These are phyloP conservation scores for Arabidopsis hybrid DNA, from an alignment of 441 rosid species.

Conservation along the genomic window DNA sequence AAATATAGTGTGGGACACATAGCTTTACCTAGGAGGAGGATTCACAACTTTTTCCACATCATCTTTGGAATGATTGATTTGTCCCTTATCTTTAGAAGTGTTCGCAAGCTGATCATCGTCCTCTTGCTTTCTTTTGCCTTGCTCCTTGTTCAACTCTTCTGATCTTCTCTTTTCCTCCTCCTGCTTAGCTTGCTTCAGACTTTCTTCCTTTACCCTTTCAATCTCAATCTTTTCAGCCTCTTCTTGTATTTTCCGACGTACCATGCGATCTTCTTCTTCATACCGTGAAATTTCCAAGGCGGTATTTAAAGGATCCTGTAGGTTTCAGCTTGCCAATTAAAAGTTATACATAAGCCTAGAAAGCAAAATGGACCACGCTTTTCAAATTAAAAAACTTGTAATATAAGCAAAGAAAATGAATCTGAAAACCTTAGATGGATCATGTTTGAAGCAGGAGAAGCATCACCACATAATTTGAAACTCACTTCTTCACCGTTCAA, in stretches of 20 bases:
- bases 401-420: neutral
- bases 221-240: conserved; percentile 25
- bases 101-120: conserved; percentile 34
- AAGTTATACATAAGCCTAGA: neutral
- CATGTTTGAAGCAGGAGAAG: conserved; percentile 18
- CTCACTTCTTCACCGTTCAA: conserved; percentile 1
- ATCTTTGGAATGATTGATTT: conserved; percentile 64
- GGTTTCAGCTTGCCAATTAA: conserved; percentile 22
- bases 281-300: conserved; percentile 11
- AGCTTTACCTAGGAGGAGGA: conserved; percentile 7
- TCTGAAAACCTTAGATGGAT: conserved; percentile 27
- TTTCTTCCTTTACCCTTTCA: conserved; percentile 58
- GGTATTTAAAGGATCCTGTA: conserved; percentile 12
- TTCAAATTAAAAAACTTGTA: too few relatives aligned
- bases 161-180: conserved; percentile 3
- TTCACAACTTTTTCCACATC: conserved; percentile 45
- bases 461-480: neutral
- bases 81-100: conserved; percentile 33
- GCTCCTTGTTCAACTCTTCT: conserved; percentile 14
- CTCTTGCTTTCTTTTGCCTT: conserved; percentile 38
- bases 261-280: conserved; percentile 46
- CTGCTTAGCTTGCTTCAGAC: neutral
- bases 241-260: neutral
- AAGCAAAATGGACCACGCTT: too few relatives aligned
- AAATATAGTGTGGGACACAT: too few relatives aligned